phyloP scores from a whole-genome alignment of 495 filamentous ascomycete species.

The Penicillium lividum region DNA sequence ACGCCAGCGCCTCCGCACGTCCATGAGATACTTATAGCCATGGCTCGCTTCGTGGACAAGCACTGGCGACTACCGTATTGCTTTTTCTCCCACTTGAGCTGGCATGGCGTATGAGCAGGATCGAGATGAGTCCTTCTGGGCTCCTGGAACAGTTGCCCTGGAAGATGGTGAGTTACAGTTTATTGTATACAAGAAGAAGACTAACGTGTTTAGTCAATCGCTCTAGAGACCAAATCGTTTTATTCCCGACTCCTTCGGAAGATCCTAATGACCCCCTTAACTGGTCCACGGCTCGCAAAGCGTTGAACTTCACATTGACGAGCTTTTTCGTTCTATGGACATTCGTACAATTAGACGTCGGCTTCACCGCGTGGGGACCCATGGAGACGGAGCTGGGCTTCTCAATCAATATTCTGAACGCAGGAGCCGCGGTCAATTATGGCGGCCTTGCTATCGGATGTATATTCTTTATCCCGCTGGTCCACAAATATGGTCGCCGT shows the following conservation, averaged over 20 bases:
- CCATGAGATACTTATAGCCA: conserved; percentile 7
- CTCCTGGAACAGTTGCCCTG: conserved; percentile 26
- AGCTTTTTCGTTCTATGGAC: conserved; percentile 44
- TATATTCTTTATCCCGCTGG: conserved; percentile 47
- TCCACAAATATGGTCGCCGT: conserved; percentile 47
- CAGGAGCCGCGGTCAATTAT: conserved; percentile 37
- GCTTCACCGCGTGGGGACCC: conserved; percentile 42
- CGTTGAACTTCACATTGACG: conserved; percentile 38
- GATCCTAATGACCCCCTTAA: conserved; percentile 39
- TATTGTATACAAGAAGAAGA: neutral
- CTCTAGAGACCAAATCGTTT: conserved; percentile 22
- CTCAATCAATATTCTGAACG: conserved; percentile 36
- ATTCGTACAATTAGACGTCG: conserved; percentile 39
- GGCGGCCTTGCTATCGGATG: conserved; percentile 41
- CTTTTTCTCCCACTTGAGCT: neutral
- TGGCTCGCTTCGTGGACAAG: neutral
- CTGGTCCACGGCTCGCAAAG: conserved; percentile 35
- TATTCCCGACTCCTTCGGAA: conserved; percentile 27
- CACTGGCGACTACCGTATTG: no score
- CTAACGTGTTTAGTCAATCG: conserved; percentile 18
- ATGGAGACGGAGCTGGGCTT: conserved; percentile 42
- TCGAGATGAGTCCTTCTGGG: conserved; percentile 27
- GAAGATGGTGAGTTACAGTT: conserved; percentile 21
- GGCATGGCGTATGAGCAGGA: conserved; percentile 18
- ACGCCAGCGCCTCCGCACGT: conserved; percentile 8